Evolutionary conservation across 192 early-diverging fungal genomes (phyloP).

Genomic region (Pilaira anomala): DNA sequence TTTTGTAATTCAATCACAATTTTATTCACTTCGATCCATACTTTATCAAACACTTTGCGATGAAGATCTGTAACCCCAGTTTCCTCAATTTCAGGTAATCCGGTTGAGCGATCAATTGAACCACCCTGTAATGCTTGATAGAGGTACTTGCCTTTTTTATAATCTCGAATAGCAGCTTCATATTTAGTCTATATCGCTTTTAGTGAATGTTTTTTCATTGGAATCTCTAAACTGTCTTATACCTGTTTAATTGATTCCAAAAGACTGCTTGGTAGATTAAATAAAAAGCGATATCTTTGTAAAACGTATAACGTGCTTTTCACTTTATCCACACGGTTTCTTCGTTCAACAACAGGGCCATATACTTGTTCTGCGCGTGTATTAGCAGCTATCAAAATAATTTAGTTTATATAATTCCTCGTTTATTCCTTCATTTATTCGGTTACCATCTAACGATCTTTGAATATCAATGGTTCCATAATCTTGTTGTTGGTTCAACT

Average conservation of each 20-base stretch:
- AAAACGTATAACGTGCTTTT: conserved; percentile 84
- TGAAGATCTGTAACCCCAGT: conserved; percentile 35
- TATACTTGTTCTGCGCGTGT: conserved; percentile 79
- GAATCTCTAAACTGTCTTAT: neutral
- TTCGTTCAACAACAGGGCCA: conserved; percentile 80
- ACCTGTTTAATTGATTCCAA: conserved; percentile 81
- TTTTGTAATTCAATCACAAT: conserved; percentile 71
- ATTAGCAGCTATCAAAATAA: conserved; percentile 46
- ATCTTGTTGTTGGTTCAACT: conserved; percentile 73
- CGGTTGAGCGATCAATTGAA: neutral
- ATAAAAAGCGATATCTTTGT: conserved; percentile 96
- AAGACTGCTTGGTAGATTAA: conserved; percentile 89
- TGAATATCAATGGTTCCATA: conserved; percentile 79
- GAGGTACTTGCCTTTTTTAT: conserved; percentile 90
- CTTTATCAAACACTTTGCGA: conserved; percentile 85
- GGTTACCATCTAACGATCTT: conserved; percentile 60
- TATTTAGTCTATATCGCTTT: conserved; percentile 59
- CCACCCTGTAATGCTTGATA: conserved; percentile 52
- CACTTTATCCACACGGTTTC: conserved; percentile 87
- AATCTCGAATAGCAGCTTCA: conserved; percentile 90
- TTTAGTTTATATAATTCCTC: neutral
- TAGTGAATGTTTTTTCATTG: too few relatives aligned
- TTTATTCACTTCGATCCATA: conserved; percentile 89
- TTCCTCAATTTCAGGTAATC: conserved; percentile 1
- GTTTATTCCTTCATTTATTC: neutral